These are phyloP conservation scores for Xylariaceae sp. DNA, from an alignment of 2,329 filamentous ascomycete species.

Conservation along the genomic window DNA sequence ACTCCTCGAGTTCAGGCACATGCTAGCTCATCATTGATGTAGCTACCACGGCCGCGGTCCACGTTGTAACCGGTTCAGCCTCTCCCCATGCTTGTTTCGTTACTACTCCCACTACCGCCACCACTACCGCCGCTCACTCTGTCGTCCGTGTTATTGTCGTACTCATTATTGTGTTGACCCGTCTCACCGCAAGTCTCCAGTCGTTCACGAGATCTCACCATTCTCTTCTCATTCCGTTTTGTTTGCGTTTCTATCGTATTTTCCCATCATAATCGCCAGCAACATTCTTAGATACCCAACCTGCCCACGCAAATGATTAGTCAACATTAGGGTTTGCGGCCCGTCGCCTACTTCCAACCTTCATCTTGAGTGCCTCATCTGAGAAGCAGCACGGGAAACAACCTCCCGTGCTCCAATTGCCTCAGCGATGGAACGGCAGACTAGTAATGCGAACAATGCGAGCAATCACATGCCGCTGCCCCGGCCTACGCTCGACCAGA, in stretches of 20 bases:
- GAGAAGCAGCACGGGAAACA: slow-evolving; percentile 14
- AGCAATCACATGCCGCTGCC: slow-evolving; percentile 44
- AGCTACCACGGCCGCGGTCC: background rate
- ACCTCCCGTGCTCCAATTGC: slow-evolving; percentile 9
- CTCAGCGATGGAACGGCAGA: slow-evolving; percentile 38
- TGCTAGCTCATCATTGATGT: background rate
- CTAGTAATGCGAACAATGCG: background rate
- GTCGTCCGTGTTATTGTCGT: background rate
- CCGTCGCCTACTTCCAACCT: slow-evolving; percentile 8
- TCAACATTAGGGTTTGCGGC: slow-evolving; percentile 9
- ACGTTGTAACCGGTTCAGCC: background rate
- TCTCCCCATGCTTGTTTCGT: background rate
- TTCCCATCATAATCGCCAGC: background rate
- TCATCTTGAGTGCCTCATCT: slow-evolving; percentile 15
- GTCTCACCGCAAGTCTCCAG: background rate
- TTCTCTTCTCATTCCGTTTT: background rate
- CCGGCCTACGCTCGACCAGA: slow-evolving; percentile 29
- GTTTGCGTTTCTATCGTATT: background rate
- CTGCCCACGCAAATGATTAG: slow-evolving; percentile 11
- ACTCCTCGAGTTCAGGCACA: background rate
- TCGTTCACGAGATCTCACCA: background rate
- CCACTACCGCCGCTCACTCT: background rate
- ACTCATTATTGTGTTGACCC: background rate
- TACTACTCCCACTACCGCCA: background rate
- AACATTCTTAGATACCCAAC: background rate